Percentiles rank a stretch among this genome's conserved stretches.
phyloP scores from a whole-genome alignment of 495 filamentous ascomycete species.

The Aspergillus wentii region DNA sequence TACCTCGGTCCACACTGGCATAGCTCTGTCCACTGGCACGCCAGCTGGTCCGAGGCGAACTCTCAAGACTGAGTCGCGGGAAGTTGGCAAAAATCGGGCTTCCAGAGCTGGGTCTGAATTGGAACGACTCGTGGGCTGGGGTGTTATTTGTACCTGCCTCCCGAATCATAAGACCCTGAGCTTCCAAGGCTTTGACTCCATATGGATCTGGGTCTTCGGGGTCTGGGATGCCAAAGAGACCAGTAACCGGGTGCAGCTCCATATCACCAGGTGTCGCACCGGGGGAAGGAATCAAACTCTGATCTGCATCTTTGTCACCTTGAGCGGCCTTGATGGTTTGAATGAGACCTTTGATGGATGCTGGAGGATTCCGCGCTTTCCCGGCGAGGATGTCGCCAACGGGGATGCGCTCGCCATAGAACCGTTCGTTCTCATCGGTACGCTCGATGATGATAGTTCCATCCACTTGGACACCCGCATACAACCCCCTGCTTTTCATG shows the following conservation, averaged over 20 bases:
- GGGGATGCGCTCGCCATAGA: slow-evolving; percentile 68
- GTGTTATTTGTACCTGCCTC: slow-evolving; percentile 71
- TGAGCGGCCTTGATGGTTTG: slow-evolving; percentile 83
- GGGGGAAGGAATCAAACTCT: slow-evolving; percentile 39
- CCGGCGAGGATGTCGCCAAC: slow-evolving; percentile 80
- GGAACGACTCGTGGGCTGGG: slow-evolving; percentile 69
- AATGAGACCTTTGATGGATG: slow-evolving; percentile 58
- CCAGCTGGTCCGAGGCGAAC: slow-evolving; percentile 53
- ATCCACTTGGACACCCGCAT: slow-evolving; percentile 75
- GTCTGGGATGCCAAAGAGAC: slow-evolving; percentile 70
- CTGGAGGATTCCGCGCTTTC: slow-evolving; percentile 65
- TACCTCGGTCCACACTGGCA: slow-evolving; percentile 52
- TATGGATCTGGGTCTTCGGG: slow-evolving; percentile 77
- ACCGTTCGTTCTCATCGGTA: slow-evolving; percentile 82
- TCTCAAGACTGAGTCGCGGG: slow-evolving; percentile 61
- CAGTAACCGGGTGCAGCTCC: slow-evolving; percentile 42
- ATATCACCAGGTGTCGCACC: slow-evolving; percentile 74
- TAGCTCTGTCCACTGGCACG: slow-evolving; percentile 57
- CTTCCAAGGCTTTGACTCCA: slow-evolving; percentile 79
- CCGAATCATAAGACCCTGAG: slow-evolving; percentile 77
- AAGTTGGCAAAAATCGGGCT: slow-evolving; percentile 60
- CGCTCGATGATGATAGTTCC: slow-evolving; percentile 83
- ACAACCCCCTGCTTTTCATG: slow-evolving; percentile 80
- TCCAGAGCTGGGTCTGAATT: slow-evolving; percentile 68
- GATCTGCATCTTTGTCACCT: slow-evolving; percentile 69